Evolutionary conservation across 2,329 filamentous ascomycete genomes (phyloP).

Genomic region (Orbilia blumenaviensis): DNA sequence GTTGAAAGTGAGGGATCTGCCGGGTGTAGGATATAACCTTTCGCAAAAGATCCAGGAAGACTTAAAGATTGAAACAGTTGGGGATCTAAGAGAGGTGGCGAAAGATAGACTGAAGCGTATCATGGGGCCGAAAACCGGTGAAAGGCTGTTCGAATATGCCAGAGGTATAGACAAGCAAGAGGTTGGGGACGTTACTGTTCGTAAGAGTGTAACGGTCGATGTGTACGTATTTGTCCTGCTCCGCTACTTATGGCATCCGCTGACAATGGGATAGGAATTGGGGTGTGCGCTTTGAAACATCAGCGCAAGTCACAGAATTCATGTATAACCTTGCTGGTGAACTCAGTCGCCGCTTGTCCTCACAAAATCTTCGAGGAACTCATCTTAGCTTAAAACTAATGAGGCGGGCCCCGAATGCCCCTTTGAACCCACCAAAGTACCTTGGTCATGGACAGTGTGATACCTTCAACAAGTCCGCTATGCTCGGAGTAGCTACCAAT

Average conservation of each 20-base stretch:
- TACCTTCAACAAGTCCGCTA: slow-evolving; percentile 85
- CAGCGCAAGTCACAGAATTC: slow-evolving; percentile 93
- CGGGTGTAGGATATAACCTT: slow-evolving; percentile 91
- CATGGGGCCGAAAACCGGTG: slow-evolving; percentile 90
- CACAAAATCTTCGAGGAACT: slow-evolving; percentile 84
- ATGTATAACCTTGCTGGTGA: slow-evolving; percentile 84
- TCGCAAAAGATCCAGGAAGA: slow-evolving; percentile 82
- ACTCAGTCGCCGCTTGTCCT: slow-evolving; percentile 78
- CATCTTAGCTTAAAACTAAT: slow-evolving; percentile 96
- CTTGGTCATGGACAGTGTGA: slow-evolving; percentile 96
- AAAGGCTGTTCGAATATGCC: slow-evolving; percentile 88
- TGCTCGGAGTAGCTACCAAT: slow-evolving; percentile 86
- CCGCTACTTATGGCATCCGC: neutral
- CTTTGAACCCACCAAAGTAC: slow-evolving; percentile 89
- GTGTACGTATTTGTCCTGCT: slow-evolving; percentile 63
- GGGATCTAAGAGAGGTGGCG: slow-evolving; percentile 76
- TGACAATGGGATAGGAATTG: slow-evolving; percentile 70
- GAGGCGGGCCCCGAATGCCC: slow-evolving; percentile 84
- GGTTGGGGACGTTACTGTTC: slow-evolving; percentile 82
- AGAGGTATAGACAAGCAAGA: slow-evolving; percentile 81
- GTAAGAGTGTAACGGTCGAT: slow-evolving; percentile 96
- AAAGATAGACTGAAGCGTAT: slow-evolving; percentile 74
- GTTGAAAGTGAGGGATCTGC: slow-evolving; percentile 80
- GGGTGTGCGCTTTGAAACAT: slow-evolving; percentile 93
- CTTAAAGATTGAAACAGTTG: slow-evolving; percentile 81